A percentile compares a stretch with the other conserved stretches of the same genome.
Evolutionary conservation across 78 protist species (phyloP).

Genomic region (Chrysochromulina parva): DNA sequence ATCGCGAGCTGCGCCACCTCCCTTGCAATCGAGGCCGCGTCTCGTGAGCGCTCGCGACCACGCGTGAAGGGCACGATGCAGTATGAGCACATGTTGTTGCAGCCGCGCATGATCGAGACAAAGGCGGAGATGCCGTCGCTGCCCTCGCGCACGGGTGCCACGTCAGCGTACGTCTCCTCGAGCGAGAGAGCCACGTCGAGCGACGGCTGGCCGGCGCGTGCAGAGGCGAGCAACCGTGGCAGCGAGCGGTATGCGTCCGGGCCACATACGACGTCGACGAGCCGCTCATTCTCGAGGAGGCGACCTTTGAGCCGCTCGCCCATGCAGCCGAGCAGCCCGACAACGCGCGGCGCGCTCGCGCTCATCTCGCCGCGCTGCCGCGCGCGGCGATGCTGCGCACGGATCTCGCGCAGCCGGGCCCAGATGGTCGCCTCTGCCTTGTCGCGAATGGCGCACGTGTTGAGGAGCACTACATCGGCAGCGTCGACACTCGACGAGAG

Average conservation of each 20-base stretch:
- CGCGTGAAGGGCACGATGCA: constrained; percentile 95
- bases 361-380: not conserved
- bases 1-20: not conserved
- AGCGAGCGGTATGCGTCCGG: constrained; percentile 82
- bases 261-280: constrained; percentile 36
- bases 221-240: constrained; percentile 73
- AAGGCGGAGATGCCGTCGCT: constrained; percentile 57
- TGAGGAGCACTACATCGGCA: constrained; percentile 80
- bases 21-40: not conserved
- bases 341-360: not conserved
- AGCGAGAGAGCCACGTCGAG: constrained; percentile 79
- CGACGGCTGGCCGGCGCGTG: not conserved
- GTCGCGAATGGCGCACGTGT: constrained; percentile 91
- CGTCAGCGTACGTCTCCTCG: constrained; percentile 93
- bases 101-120: constrained; percentile 85
- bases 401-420: constrained; percentile 61
- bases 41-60: constrained; percentile 82
- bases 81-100: constrained; percentile 92
- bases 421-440: constrained; percentile 84
- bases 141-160: constrained; percentile 82
- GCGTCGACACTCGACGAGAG: not conserved
- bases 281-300: constrained; percentile 63
- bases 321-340: constrained; percentile 84
- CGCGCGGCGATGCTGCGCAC: not conserved
- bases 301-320: constrained; percentile 80